These are phyloP conservation scores for Lenwebbia sp. DNA, from an alignment of 345 rosid genomes.

Conservation along the genomic window DNA sequence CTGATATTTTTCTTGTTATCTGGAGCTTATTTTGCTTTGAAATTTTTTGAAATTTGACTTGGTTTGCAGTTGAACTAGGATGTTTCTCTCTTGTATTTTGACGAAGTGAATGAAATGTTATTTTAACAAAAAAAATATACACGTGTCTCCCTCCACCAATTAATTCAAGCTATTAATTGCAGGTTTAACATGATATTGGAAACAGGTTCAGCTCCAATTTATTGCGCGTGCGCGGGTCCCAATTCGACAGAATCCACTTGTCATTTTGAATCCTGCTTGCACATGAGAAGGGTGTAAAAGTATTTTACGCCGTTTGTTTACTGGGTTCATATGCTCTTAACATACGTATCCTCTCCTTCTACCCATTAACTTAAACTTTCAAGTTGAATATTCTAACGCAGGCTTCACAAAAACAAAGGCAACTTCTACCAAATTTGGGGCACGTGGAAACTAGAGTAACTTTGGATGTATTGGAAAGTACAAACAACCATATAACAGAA, in stretches of 20 bases:
- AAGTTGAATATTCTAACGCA: background rate
- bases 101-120: too few species aligned
- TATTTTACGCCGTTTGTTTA: background rate
- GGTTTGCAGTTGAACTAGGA: too few species aligned
- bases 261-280: rapidly evolving
- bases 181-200: background rate
- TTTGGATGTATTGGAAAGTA: background rate
- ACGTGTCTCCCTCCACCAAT: background rate
- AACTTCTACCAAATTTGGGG: background rate
- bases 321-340: background rate
- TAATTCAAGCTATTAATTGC: background rate
- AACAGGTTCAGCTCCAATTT: background rate
- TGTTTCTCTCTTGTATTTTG: too few species aligned
- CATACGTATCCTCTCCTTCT: background rate
- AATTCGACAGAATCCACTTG: background rate
- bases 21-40: too few species aligned
- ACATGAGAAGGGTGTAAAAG: background rate
- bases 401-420: background rate
- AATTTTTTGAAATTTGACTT: too few species aligned
- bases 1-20: too few species aligned
- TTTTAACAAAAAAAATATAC: background rate
- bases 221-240: rapidly evolving
- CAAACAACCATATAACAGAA: background rate
- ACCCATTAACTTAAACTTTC: background rate
- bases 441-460: background rate